Evolutionary conservation across 2,329 filamentous ascomycete genomes (phyloP).

Genomic region (Beauveria brongniartii): DNA sequence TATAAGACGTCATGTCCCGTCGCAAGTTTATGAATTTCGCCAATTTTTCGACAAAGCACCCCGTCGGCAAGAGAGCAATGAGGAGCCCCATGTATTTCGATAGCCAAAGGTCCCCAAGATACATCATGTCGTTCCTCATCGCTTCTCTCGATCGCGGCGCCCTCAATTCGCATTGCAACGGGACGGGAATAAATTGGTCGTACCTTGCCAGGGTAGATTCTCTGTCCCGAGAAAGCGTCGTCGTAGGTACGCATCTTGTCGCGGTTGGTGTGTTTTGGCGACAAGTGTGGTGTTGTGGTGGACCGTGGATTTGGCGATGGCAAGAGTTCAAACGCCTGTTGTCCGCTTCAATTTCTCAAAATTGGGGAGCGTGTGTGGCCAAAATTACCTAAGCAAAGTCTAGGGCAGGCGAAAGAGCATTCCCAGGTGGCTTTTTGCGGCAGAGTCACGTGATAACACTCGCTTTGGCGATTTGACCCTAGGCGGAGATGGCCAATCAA

Average conservation of each 20-base stretch:
- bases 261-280: slow-evolving; percentile 31
- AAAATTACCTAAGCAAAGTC: slow-evolving; percentile 30
- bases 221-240: slow-evolving; percentile 57
- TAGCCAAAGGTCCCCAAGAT: neutral
- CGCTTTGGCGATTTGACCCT: slow-evolving; percentile 8
- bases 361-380: slow-evolving; percentile 29
- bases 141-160: slow-evolving; percentile 6
- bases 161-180: neutral
- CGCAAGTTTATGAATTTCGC: neutral
- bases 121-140: neutral
- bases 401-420: slow-evolving; percentile 8
- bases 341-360: slow-evolving; percentile 32
- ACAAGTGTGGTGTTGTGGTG: slow-evolving; percentile 34
- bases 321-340: slow-evolving; percentile 25
- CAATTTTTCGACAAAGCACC: neutral
- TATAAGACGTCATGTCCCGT: neutral
- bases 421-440: neutral
- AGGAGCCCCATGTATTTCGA: neutral
- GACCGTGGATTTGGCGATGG: slow-evolving; percentile 31
- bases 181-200: slow-evolving; percentile 21
- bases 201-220: slow-evolving; percentile 63
- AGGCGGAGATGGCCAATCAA: neutral
- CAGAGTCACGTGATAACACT: neutral
- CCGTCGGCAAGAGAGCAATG: neutral
- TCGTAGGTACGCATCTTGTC: slow-evolving; percentile 60